These are phyloP conservation scores for Spinacia oleracea DNA, from an alignment of 179 eudicot genomes.

Conservation along the genomic window DNA sequence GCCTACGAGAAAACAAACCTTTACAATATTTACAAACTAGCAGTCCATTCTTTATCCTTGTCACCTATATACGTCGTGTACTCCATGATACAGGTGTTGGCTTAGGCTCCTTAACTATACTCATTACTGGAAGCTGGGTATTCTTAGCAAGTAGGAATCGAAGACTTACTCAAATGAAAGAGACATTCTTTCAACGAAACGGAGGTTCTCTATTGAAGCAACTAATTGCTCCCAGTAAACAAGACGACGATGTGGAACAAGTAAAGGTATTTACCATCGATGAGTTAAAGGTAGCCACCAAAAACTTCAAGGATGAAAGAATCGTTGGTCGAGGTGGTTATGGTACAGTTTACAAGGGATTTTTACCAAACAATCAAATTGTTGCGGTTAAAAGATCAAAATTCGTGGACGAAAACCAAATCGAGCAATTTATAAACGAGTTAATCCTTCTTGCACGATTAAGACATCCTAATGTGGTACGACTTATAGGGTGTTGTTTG, in stretches of 20 bases:
- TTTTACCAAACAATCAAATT: neutral
- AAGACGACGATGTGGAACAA: neutral
- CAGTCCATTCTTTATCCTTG: no score
- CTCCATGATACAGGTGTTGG: neutral
- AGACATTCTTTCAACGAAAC: conserved; percentile 2
- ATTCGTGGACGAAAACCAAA: neutral
- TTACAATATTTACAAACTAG: no score
- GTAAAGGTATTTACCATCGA: neutral
- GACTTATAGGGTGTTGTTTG: neutral
- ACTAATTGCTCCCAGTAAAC: neutral
- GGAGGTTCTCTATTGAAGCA: conserved; percentile 4
- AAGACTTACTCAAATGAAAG: neutral
- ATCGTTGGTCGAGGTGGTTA: conserved; percentile 5
- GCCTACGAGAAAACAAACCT: no score
- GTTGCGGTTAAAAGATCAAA: neutral
- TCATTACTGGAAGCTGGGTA: neutral
- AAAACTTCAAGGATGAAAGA: neutral
- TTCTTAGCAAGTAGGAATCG: neutral
- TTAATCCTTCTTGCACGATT: neutral
- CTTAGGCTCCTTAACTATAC: neutral
- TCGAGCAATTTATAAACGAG: neutral
- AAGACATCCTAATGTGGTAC: conserved; percentile 4
- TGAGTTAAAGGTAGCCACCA: neutral
- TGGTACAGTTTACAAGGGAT: neutral
- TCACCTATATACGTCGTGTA: no score